Conservation (phyloP, 164 flowering plant genomes). For the Dillenia turbinata region DNA sequence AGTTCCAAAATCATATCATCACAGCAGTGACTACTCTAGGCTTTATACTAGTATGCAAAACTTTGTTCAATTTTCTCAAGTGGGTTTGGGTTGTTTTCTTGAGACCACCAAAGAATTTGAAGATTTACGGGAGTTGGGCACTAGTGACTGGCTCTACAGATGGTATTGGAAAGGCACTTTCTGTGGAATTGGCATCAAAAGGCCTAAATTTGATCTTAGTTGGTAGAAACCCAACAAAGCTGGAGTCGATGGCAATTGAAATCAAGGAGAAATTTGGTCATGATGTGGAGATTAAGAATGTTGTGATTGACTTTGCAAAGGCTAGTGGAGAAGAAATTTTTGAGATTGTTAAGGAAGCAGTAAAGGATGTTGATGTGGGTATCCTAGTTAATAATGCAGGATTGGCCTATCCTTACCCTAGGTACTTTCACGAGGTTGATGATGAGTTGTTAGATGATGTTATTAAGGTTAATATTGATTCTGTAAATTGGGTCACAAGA, state of each 20-base stretch:
- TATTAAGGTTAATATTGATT: constrained; percentile 44
- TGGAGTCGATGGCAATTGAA: constrained; percentile 15
- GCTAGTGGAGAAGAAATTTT: constrained; percentile 19
- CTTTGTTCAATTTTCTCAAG: neutral
- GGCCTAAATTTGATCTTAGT: constrained; percentile 50
- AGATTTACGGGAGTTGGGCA: constrained; percentile 52
- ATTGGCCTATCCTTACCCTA: constrained; percentile 25
- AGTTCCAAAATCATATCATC: too few relatives aligned
- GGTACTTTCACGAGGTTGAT: constrained; percentile 52
- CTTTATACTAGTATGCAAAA: constrained; percentile 6
- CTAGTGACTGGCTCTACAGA: constrained; percentile 53
- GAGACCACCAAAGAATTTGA: constrained; percentile 37
- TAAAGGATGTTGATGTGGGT: constrained; percentile 47
- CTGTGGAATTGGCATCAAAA: constrained; percentile 38
- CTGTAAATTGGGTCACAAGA: constrained; percentile 36
- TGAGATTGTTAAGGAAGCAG: constrained; percentile 18
- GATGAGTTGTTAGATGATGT: constrained; percentile 26
- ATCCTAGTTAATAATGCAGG: constrained; percentile 57
- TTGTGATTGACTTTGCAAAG: constrained; percentile 29
- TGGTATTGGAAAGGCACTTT: constrained; percentile 58
- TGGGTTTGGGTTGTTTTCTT: constrained; percentile 26
- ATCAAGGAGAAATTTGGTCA: constrained; percentile 14
- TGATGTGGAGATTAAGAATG: constrained; percentile 14
- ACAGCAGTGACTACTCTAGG: neutral
- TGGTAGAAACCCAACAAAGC: constrained; percentile 39